Conservation (phyloP, 768 basidiomycete species). For the Tricholoma terreum region DNA sequence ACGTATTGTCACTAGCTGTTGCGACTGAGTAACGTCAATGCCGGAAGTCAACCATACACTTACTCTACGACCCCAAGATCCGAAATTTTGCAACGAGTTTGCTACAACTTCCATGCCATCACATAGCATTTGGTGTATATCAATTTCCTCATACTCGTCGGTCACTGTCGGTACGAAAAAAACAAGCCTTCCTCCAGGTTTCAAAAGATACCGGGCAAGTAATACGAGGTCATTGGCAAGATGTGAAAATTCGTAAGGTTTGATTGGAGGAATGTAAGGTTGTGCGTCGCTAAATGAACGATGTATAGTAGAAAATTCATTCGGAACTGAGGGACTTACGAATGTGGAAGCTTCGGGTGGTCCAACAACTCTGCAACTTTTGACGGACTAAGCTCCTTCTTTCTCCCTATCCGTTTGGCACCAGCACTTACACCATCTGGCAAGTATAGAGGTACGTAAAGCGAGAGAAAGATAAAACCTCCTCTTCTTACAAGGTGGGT, state of each 20-base stretch:
- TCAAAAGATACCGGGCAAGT: slow-evolving; percentile 79
- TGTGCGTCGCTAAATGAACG: neutral
- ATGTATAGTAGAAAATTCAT: neutral
- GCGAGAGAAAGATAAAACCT: neutral
- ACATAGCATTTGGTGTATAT: slow-evolving; percentile 74
- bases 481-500: slow-evolving; percentile 78
- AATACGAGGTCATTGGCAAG: slow-evolving; percentile 37
- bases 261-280: slow-evolving; percentile 4
- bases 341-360: slow-evolving; percentile 36
- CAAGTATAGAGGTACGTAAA: neutral
- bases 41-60: slow-evolving; percentile 25
- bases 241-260: slow-evolving; percentile 3
- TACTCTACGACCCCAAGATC: slow-evolving; percentile 91
- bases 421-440: slow-evolving; percentile 90
- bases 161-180: slow-evolving; percentile 94
- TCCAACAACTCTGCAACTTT: slow-evolving; percentile 36
- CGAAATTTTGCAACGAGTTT: slow-evolving; percentile 91
- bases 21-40: slow-evolving; percentile 1
- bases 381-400: slow-evolving; percentile 42
- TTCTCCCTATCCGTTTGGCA: slow-evolving; percentile 76
- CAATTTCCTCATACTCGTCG: slow-evolving; percentile 87
- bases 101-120: slow-evolving; percentile 86
- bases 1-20: slow-evolving; percentile 85
- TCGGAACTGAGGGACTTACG: slow-evolving; percentile 36
- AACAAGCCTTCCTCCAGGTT: slow-evolving; percentile 83